A percentile compares a stretch with the other conserved stretches of the same genome.
Conservation (phyloP, 495 filamentous ascomycete species). For the Hypoxylon rickii region DNA sequence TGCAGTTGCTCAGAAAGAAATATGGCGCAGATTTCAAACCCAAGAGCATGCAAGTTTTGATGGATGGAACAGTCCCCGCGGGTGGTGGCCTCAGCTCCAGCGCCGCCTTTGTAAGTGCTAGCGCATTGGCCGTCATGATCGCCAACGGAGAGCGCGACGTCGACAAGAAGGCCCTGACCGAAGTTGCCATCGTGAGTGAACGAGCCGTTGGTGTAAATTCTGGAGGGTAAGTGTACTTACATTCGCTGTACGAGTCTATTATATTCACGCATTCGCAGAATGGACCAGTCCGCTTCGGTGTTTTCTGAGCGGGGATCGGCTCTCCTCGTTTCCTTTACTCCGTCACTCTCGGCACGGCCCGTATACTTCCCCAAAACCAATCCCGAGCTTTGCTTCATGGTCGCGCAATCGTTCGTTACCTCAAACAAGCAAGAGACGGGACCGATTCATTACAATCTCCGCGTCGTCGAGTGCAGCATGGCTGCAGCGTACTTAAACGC, state of each 20-base stretch:
- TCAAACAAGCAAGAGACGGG: slow-evolving; percentile 94
- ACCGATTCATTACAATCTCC: slow-evolving; percentile 92
- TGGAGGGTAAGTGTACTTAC: slow-evolving; percentile 67
- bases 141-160: slow-evolving; percentile 81
- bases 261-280: slow-evolving; percentile 50
- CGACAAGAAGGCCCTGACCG: slow-evolving; percentile 85
- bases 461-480: slow-evolving; percentile 92
- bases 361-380: slow-evolving; percentile 82
- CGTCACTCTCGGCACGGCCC: slow-evolving; percentile 72
- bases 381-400: slow-evolving; percentile 86
- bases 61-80: slow-evolving; percentile 89
- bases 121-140: slow-evolving; percentile 83
- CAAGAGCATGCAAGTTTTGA: slow-evolving; percentile 81
- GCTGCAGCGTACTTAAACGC: slow-evolving; percentile 71
- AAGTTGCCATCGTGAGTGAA: slow-evolving; percentile 92
- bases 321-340: slow-evolving; percentile 88
- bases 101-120: slow-evolving; percentile 91
- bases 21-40: slow-evolving; percentile 62
- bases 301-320: slow-evolving; percentile 85
- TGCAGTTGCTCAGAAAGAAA: slow-evolving; percentile 76
- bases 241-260: slow-evolving; percentile 5
- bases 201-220: slow-evolving; percentile 94
- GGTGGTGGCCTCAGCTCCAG: slow-evolving; percentile 92
- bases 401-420: slow-evolving; percentile 91
- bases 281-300: slow-evolving; percentile 98